These are phyloP conservation scores for Sorghum bicolor DNA, from an alignment of 176 grass and related monocot genomes.

Conservation along the genomic window Sorghum_bicolor_NCBIv3 NC_012872.2:20982501-20983000, in stretches of 20 bases:
- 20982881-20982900: conserved; percentile 17
- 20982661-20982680: background rate
- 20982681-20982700: too few species aligned
- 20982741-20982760: background rate
- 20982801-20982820: background rate
- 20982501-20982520: too few species aligned
- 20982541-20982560: too few species aligned
- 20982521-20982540: too few species aligned
- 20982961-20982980: too few species aligned
- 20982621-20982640: background rate
- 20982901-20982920: background rate
- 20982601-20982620: background rate
- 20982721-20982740: too few species aligned
- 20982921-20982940: background rate
- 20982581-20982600: background rate
- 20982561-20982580: background rate
- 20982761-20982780: background rate
- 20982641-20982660: background rate
- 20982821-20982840: background rate
- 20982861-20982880: background rate
- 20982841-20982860: background rate
- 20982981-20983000: background rate
- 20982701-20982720: background rate
- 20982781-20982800: too few species aligned
- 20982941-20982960: background rate